phyloP scores from a whole-genome alignment of 257 asterid species.

The Ehretia macrophylla region DNA sequence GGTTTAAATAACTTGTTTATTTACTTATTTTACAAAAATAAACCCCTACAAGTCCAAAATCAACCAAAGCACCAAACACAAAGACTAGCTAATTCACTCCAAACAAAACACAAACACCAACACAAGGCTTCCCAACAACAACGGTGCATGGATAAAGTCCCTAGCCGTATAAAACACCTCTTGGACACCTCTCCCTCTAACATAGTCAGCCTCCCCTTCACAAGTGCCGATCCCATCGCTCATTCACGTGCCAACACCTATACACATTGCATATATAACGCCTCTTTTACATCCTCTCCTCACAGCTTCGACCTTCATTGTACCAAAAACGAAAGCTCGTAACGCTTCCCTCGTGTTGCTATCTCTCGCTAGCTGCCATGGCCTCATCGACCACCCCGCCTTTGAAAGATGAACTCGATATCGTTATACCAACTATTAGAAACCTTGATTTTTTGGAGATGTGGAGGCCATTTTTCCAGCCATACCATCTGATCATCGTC shows the following conservation, averaged over 20 bases:
- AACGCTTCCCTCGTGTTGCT: too few relatives aligned
- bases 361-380: constrained; percentile 2
- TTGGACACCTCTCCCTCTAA: background rate
- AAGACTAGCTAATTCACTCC: background rate
- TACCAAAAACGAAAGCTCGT: too few relatives aligned
- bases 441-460: constrained; percentile 86
- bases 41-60: too few relatives aligned
- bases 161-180: constrained; percentile 29
- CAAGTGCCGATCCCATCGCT: constrained; percentile 18
- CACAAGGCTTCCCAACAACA: constrained; percentile 9
- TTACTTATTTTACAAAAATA: too few relatives aligned
- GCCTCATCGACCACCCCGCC: constrained; percentile 50
- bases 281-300: background rate
- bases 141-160: constrained; percentile 40
- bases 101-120: background rate
- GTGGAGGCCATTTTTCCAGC: constrained; percentile 91
- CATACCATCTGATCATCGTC: constrained; percentile 79
- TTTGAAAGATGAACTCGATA: constrained; percentile 77
- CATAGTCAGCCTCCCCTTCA: background rate
- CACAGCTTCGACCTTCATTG: too few relatives aligned
- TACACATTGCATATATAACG: constrained; percentile 7
- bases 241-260: constrained; percentile 25
- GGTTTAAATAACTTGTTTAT: too few relatives aligned
- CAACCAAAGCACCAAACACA: too few relatives aligned
- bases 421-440: constrained; percentile 86